Conservation (phyloP, 331 rosid genomes). For the Malus hybrid region DNA sequence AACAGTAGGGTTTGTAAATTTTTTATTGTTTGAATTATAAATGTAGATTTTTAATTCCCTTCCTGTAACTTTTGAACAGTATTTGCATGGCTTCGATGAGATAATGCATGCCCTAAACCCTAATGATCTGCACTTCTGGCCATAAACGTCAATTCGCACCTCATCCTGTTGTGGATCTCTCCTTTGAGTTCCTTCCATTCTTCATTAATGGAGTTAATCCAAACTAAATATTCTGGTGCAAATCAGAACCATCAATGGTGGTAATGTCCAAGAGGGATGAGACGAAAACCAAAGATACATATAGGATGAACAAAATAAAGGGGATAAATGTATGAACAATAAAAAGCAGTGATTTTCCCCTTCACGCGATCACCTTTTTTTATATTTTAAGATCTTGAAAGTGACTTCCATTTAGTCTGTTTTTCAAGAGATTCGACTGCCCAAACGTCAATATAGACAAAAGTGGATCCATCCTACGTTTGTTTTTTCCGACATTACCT, state of each 20-base stretch:
- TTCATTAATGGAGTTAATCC: no score
- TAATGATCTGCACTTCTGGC: background rate
- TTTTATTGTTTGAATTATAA: background rate
- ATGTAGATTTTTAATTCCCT: background rate
- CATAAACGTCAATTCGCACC: background rate
- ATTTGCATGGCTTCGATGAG: background rate
- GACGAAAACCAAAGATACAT: no score
- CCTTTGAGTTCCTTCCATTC: background rate
- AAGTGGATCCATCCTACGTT: background rate
- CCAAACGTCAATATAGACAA: background rate
- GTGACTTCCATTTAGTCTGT: no score
- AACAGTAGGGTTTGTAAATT: background rate
- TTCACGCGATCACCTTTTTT: no score
- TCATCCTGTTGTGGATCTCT: background rate
- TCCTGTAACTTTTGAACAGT: background rate
- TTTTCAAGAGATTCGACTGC: no score
- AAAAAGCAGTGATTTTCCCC: no score
- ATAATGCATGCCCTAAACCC: background rate
- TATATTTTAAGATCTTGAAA: no score
- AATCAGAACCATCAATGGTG: background rate
- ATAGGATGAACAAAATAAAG: no score
- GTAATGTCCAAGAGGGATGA: no score
- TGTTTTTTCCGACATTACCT: background rate
- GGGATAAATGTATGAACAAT: no score
- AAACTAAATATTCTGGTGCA: background rate